Conservation (phyloP, 176 grass and related monocot species). For the Saccharum spontaneum region DNA sequence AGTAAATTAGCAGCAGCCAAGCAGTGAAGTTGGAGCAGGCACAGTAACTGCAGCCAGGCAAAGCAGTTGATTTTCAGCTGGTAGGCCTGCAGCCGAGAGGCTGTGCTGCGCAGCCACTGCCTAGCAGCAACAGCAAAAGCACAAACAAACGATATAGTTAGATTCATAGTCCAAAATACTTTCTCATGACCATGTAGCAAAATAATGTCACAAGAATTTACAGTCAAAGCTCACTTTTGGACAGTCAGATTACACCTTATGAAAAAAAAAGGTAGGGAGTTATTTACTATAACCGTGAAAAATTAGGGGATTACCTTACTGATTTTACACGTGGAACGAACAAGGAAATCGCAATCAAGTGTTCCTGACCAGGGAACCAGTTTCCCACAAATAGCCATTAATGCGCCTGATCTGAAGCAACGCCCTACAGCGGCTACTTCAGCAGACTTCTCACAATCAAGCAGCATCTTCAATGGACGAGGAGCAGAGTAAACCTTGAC, state of each 20-base stretch:
- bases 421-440: neutral
- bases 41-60: neutral
- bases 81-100: neutral
- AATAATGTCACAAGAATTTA: neutral
- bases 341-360: neutral
- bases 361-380: neutral
- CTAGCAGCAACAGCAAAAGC: neutral
- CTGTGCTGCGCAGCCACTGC: neutral
- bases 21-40: neutral
- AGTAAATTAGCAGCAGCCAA: neutral
- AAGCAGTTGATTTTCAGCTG: neutral
- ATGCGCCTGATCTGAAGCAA: neutral
- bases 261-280: neutral
- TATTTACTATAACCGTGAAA: neutral
- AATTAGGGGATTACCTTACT: neutral
- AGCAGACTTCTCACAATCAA: neutral
- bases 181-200: neutral
- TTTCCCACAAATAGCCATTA: neutral
- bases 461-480: neutral
- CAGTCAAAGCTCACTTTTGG: neutral
- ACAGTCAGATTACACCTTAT: neutral
- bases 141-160: neutral
- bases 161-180: conserved; percentile 4
- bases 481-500: neutral
- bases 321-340: neutral